phyloP scores from a whole-genome alignment of 306 rosid species.

The Luffa aegyptiaca region DNA sequence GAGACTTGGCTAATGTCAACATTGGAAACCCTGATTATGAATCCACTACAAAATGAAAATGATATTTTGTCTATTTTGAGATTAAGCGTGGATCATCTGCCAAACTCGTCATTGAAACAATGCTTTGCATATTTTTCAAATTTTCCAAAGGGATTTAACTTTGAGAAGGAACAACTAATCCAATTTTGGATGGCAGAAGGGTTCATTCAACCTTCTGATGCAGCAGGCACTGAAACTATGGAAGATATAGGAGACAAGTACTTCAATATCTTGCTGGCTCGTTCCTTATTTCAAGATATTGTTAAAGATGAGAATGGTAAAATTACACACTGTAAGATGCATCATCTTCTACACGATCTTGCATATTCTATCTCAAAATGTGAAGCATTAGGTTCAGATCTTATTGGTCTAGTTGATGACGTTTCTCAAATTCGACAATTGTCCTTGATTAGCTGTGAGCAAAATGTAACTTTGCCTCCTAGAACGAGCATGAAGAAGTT shows the following conservation, averaged over 20 bases:
- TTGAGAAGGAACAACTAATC: constrained; percentile 3
- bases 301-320: not conserved
- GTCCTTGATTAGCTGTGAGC: not conserved
- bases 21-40: not conserved
- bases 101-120: not conserved
- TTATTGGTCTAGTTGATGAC: not conserved
- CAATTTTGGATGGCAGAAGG: constrained; percentile 11
- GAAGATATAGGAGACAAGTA: constrained; percentile 10
- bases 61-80: constrained; percentile 5
- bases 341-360: constrained; percentile 9
- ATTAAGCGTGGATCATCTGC: constrained; percentile 15
- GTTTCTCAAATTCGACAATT: not conserved
- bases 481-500: not conserved
- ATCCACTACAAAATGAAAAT: not conserved
- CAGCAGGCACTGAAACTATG: not conserved
- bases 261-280: constrained; percentile 4
- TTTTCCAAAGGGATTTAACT: constrained; percentile 1
- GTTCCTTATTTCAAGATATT: constrained; percentile 9
- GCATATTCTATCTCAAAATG: not conserved
- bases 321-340: constrained; percentile 6
- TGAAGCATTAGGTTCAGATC: not conserved
- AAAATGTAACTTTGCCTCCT: not conserved
- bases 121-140: constrained; percentile 6
- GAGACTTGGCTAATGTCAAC: not conserved
- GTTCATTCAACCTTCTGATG: constrained; percentile 5